Percentiles rank a stretch among this genome's conserved stretches.
Evolutionary conservation across 2,329 filamentous ascomycete species (phyloP).

Genomic region (Colletotrichum tabaci): DNA sequence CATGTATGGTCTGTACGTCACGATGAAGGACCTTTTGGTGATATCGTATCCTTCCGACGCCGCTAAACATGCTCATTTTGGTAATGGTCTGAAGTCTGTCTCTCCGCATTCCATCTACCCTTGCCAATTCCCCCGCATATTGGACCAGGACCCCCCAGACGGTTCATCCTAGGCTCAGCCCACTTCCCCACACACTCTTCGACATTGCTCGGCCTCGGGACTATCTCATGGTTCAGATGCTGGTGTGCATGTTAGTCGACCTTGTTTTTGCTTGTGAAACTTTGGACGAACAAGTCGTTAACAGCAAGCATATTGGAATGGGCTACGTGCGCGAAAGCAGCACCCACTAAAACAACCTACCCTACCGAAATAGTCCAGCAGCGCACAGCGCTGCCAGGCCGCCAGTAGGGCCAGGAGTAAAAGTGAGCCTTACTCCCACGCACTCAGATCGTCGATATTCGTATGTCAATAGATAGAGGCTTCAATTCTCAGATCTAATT

Average conservation of each 20-base stretch:
- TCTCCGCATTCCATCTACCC: slow-evolving; percentile 29
- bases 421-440: too few relatives aligned
- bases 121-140: slow-evolving; percentile 30
- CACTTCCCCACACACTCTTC: slow-evolving; percentile 24
- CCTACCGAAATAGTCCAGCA: too few relatives aligned
- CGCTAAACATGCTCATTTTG: neutral
- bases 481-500: too few relatives aligned
- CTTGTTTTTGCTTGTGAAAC: slow-evolving; percentile 26
- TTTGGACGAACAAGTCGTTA: slow-evolving; percentile 21
- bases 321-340: too few relatives aligned
- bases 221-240: slow-evolving; percentile 13
- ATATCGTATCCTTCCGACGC: neutral
- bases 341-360: too few relatives aligned
- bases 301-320: neutral
- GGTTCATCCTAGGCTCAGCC: slow-evolving; percentile 5
- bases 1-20: slow-evolving; percentile 18
- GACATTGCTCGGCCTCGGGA: slow-evolving; percentile 21
- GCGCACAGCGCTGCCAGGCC: too few relatives aligned
- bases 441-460: too few relatives aligned
- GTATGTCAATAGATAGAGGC: too few relatives aligned
- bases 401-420: too few relatives aligned
- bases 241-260: neutral
- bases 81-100: slow-evolving; percentile 6
- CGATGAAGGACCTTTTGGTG: slow-evolving; percentile 4
- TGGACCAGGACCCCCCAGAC: slow-evolving; percentile 32